A percentile compares a stretch with the other conserved stretches of the same genome.
These are phyloP conservation scores for Nothophaeocryptopus gaeumannii DNA, from an alignment of 2,329 filamentous ascomycete genomes.

Conservation along the genomic window DNA sequence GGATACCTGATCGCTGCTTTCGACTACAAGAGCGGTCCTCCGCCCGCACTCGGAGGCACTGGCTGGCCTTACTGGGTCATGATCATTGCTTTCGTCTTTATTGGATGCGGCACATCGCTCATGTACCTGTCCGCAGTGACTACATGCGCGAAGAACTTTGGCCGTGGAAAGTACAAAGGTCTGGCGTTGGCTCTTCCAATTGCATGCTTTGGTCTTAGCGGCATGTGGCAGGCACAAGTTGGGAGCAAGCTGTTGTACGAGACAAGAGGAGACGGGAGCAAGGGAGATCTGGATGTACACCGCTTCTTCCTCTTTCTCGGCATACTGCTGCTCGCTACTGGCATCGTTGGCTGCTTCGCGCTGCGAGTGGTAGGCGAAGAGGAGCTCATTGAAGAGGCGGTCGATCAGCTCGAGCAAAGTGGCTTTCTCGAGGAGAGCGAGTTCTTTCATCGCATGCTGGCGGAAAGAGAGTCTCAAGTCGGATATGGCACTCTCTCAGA, in stretches of 20 bases:
- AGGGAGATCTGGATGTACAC: slow-evolving; percentile 68
- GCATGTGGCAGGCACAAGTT: slow-evolving; percentile 92
- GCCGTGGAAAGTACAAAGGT: slow-evolving; percentile 79
- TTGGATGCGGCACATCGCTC: slow-evolving; percentile 79
- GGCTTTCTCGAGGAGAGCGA: slow-evolving; percentile 74
- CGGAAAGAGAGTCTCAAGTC: slow-evolving; percentile 37
- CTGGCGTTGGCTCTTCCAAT: slow-evolving; percentile 87
- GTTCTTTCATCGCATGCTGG: slow-evolving; percentile 60
- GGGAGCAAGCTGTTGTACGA: slow-evolving; percentile 77
- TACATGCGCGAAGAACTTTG: slow-evolving; percentile 97
- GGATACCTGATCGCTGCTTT: slow-evolving; percentile 83
- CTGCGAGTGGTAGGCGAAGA: slow-evolving; percentile 79
- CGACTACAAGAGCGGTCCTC: slow-evolving; percentile 64
- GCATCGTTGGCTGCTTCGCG: slow-evolving; percentile 69
- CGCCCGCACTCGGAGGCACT: slow-evolving; percentile 49
- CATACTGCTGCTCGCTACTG: slow-evolving; percentile 66
- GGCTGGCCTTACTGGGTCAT: slow-evolving; percentile 77
- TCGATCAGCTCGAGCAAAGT: slow-evolving; percentile 86
- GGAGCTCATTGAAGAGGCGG: slow-evolving; percentile 82
- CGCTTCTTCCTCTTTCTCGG: slow-evolving; percentile 85
- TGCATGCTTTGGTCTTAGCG: slow-evolving; percentile 86
- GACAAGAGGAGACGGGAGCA: slow-evolving; percentile 58
- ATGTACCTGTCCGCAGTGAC: slow-evolving; percentile 93
- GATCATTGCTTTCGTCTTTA: slow-evolving; percentile 76
- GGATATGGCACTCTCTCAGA: slow-evolving; percentile 63